Percentiles rank a stretch among this genome's conserved stretches.
Conservation (phyloP, 164 flowering plant genomes). For the Umbellularia californica region DNA sequence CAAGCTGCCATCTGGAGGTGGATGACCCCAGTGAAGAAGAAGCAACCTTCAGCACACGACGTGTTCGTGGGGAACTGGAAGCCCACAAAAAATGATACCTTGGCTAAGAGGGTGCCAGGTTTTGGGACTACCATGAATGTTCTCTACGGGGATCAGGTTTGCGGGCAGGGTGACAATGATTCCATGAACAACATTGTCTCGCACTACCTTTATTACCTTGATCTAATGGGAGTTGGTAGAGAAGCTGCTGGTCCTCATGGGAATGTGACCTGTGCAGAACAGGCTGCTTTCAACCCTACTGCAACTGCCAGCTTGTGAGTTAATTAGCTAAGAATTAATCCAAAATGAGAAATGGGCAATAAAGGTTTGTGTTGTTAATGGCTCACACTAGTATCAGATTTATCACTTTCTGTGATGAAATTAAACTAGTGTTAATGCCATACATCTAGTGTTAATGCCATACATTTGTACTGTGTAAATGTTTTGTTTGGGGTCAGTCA, state of each 20-base stretch:
- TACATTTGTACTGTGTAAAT: not conserved
- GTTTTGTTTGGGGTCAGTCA: not conserved
- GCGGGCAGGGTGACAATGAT: constrained; percentile 71
- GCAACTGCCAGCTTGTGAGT: constrained; percentile 8
- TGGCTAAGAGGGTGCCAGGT: constrained; percentile 63
- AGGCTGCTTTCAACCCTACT: constrained; percentile 59
- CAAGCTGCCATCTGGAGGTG: constrained; percentile 73
- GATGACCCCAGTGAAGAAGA: constrained; percentile 69
- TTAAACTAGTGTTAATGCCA: not conserved
- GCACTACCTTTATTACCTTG: constrained; percentile 72
- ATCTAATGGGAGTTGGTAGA: constrained; percentile 68
- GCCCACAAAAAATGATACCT: constrained; percentile 83
- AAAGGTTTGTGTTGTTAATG: not conserved
- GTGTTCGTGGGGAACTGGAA: constrained; percentile 82
- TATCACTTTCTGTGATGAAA: not conserved
- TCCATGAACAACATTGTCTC: constrained; percentile 70
- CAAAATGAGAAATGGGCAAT: not conserved
- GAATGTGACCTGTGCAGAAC: constrained; percentile 58
- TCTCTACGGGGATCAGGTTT: constrained; percentile 62
- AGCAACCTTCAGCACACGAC: constrained; percentile 74
- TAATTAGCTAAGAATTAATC: not conserved
- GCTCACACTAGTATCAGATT: not conserved
- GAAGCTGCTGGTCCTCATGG: constrained; percentile 71
- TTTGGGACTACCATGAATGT: constrained; percentile 86
- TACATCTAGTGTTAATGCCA: not conserved